Evolutionary conservation across 2,329 filamentous ascomycete species (phyloP).

Genomic region (Talaromyces sp.): DNA sequence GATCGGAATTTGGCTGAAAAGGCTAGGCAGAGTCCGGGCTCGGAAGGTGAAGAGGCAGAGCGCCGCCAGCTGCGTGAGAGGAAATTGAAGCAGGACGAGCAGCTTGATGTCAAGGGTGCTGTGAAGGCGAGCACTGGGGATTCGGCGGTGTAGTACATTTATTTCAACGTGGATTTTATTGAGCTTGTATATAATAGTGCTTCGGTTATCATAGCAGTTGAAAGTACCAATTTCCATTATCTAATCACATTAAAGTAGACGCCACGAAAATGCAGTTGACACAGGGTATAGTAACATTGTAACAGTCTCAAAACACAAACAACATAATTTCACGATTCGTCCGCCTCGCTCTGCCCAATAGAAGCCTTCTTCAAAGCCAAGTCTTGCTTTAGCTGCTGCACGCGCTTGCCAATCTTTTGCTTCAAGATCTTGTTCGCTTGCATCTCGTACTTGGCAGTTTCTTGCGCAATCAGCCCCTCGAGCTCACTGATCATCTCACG

Average conservation of each 20-base stretch:
- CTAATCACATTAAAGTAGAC: neutral
- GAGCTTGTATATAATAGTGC: neutral
- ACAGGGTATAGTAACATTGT: slow-evolving; percentile 2
- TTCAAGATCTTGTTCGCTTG: slow-evolving; percentile 36
- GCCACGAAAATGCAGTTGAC: neutral
- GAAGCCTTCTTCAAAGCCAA: slow-evolving; percentile 39
- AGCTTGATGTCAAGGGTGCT: slow-evolving; percentile 22
- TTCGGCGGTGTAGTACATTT: slow-evolving; percentile 17
- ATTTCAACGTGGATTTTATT: neutral
- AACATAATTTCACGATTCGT: neutral
- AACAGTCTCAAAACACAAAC: neutral
- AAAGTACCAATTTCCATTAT: neutral
- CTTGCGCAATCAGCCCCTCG: slow-evolving; percentile 32
- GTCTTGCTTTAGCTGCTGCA: slow-evolving; percentile 39
- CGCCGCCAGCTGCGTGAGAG: slow-evolving; percentile 20
- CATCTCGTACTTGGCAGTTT: slow-evolving; percentile 35
- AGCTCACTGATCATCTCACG: slow-evolving; percentile 41
- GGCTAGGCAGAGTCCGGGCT: slow-evolving; percentile 14
- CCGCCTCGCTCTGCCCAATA: slow-evolving; percentile 28
- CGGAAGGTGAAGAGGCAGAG: slow-evolving; percentile 11
- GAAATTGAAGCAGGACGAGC: slow-evolving; percentile 22
- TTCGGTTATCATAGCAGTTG: neutral
- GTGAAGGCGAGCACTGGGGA: slow-evolving; percentile 23
- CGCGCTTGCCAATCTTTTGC: slow-evolving; percentile 38
- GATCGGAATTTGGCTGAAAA: slow-evolving; percentile 23